Evolutionary conservation across 768 basidiomycete species (phyloP), one percentile per base, ranked within the genome.

Genomic region (Russula olivacea): DNA sequence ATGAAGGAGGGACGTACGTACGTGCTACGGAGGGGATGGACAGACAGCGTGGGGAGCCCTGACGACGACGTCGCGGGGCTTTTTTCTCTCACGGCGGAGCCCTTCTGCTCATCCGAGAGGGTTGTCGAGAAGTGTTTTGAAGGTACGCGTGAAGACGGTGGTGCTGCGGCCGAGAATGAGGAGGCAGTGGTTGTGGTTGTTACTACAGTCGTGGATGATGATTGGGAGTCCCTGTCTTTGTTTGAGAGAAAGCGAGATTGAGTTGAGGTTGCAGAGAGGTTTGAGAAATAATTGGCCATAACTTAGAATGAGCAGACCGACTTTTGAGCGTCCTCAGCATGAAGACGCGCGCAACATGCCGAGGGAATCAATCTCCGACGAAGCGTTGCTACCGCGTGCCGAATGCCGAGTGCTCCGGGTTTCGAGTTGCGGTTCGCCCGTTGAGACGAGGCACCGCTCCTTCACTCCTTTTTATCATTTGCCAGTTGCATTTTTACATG

Each of bases 1-100:
- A 50, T 21, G 6, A 47, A n/a, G 36, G 70, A 64, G 70, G 68
- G 79, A 84, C 81, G 82, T 85, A 88, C 89, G 85, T 88, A 91
- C 89, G 90, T 91, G 79, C 88, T 88, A 81, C 87, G 79, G 67
- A 92, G 79, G 59, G 89, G 89, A 75, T 91, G 89, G 3, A 88
- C 83, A 45, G 76, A 74, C 41, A 55, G 38, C 69, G 59, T 72
- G 77, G 68, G 75, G 8, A 59, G 58, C 17, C 58, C 76, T 21
- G 78, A 70, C 21, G 75, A 69, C 55, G 72, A 70, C 52, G 70
- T 73, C n/a, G 73, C 74, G 41, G 73, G 64, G 19, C 72, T 63
- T 61, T 74, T 76, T 69, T 82, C 81, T 67, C 80, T 80, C 30
- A 74, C 70, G 30, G 73, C 75, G 43, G 69, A 17, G 32, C 55